Evolutionary conservation across 306 rosid species (phyloP), one percentile per base, ranked within the genome.

Genomic region (Ceratonia siliqua): DNA sequence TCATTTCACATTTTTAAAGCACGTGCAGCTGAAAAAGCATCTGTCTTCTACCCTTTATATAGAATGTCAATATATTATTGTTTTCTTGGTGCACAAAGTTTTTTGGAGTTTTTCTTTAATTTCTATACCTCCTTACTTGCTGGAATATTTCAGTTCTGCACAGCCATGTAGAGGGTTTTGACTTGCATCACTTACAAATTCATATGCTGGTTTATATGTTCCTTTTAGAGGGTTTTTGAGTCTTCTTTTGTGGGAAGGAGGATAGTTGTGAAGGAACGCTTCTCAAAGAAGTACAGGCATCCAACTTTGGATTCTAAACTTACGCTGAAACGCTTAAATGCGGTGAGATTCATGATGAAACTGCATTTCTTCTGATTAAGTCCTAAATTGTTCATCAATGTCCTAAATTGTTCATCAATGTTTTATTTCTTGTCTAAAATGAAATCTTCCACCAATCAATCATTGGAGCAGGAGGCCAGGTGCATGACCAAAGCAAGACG

Each of bases 231-330:
- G 77, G 90, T 91, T 77, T 94, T 89, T 52, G 96, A 94, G 84
- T 83, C 92, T 65, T 48, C 73, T 72, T 89, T 94, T 62, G 91
- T 81, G 65, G 98, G 98, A 82, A 91, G 85, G 88, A 88, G 82
- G 74, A 85, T 87, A 21, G 76, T 94, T 78, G 74, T 94, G 41
- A 91, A 94, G 87, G 98, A 94, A 57, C 89, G 97, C 21, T 94
- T 91, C 88, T 88, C 96, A 28, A 94, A 94, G 89, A 89, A 88
- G 81, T 91, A 91, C 64, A 80, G 98, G 79, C 98, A 94, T 82
- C 98, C 98, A 39, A 63, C 84, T 61, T 76, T 94, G 89, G 98
- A 94, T 84, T 85, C 94, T 36, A 94, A 94, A 67, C 87, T 94
- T 49, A 94, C 97, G 0, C 84, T 85, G 53, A 94, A 84, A 87